These are phyloP conservation scores for Mycena maculata DNA, from an alignment of 768 basidiomycete genomes.

Conservation along the genomic window DNA sequence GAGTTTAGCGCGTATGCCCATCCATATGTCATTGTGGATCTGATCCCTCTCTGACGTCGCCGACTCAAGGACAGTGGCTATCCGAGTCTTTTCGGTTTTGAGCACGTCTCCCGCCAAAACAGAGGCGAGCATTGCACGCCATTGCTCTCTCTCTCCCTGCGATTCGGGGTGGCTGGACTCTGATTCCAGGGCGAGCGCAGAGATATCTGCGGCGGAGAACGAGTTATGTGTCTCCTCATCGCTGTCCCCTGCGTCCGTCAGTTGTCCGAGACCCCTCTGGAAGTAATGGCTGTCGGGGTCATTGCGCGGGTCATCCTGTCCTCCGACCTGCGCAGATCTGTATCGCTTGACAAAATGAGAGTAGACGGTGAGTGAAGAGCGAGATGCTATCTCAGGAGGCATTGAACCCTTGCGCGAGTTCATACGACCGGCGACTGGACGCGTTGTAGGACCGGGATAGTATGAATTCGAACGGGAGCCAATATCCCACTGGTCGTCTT, in stretches of 20 bases:
- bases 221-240: conserved; percentile 77
- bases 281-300: conserved; percentile 90
- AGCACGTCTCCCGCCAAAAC: conserved; percentile 95
- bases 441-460: conserved; percentile 41
- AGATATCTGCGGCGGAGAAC: conserved; percentile 55
- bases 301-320: conserved; percentile 75
- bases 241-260: conserved; percentile 76
- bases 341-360: conserved; percentile 85
- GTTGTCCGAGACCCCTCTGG: conserved; percentile 74
- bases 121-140: conserved; percentile 95
- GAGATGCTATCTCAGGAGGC: conserved; percentile 38
- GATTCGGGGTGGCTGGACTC: conserved; percentile 77
- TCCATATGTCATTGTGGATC: conserved; percentile 81
- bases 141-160: conserved; percentile 83
- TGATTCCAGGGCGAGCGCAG: conserved; percentile 66
- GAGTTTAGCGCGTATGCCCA: conserved; percentile 89
- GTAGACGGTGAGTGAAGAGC: conserved; percentile 63
- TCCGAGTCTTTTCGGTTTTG: conserved; percentile 93
- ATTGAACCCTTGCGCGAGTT: conserved; percentile 43
- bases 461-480: conserved; percentile 51
- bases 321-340: conserved; percentile 62
- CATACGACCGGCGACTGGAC: conserved; percentile 41
- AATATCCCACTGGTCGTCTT: conserved; percentile 60
- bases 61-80: conserved; percentile 81
- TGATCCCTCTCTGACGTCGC: conserved; percentile 77